Conservation (phyloP, 495 filamentous ascomycete genomes). For the Ramalina intermedia region DNA sequence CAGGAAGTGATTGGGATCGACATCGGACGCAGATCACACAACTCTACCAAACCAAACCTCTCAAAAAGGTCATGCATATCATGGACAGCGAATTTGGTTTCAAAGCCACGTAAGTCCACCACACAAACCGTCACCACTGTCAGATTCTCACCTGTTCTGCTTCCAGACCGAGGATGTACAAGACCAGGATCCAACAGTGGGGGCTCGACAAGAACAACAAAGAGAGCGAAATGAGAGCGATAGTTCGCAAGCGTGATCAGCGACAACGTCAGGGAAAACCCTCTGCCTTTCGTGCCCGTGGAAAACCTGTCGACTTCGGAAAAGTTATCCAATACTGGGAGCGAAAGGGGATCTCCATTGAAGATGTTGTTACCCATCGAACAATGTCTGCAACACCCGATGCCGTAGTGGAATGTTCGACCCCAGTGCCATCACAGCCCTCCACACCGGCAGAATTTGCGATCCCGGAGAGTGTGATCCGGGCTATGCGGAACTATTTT, state of each 20-base stretch:
- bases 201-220: constrained; percentile 19
- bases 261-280: constrained; percentile 1
- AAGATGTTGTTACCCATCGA: constrained; percentile 2
- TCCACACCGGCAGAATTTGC: neutral
- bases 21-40: constrained; percentile 1
- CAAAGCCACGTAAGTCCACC: constrained; percentile 15
- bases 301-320: neutral
- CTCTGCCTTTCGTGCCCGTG: constrained; percentile 1
- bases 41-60: constrained; percentile 6
- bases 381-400: constrained; percentile 2
- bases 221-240: constrained; percentile 18
- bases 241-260: constrained; percentile 16
- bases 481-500: neutral
- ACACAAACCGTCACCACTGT: neutral
- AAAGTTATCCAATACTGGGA: constrained; percentile 2
- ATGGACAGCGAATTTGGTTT: constrained; percentile 18
- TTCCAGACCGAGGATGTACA: constrained; percentile 12
- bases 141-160: neutral
- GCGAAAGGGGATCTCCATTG: neutral
- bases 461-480: constrained; percentile 1
- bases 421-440: neutral
- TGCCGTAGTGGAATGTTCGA: constrained; percentile 1
- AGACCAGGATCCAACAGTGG: constrained; percentile 17
- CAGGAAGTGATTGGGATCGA: neutral
- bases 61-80: constrained; percentile 4